A percentile compares a stretch with the other conserved stretches of the same genome.
These are phyloP conservation scores for Quercus phellos DNA, from an alignment of 331 rosid species.

Conservation along the genomic window DNA sequence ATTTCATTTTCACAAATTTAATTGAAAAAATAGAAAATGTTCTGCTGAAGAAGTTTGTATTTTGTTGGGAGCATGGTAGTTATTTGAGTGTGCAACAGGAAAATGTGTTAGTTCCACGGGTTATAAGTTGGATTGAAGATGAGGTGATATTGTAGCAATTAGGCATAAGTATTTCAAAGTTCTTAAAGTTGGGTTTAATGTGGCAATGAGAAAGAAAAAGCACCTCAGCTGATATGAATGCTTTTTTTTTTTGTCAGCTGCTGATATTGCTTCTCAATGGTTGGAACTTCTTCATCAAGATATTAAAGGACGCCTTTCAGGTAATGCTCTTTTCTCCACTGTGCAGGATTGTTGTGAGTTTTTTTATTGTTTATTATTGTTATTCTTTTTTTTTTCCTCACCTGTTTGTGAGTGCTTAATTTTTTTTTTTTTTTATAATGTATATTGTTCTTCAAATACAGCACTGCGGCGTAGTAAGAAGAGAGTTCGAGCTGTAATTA, in stretches of 20 bases:
- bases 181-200: too few species aligned
- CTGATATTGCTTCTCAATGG: slow-evolving; percentile 95
- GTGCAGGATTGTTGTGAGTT: slow-evolving; percentile 1
- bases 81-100: not conserved
- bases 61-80: not conserved
- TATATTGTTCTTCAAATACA: slow-evolving; percentile 34
- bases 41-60: not conserved
- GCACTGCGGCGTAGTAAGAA: slow-evolving; percentile 78
- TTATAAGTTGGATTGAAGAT: not conserved
- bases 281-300: slow-evolving; percentile 86
- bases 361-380: too few species aligned
- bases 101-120: not conserved
- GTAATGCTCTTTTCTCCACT: slow-evolving; percentile 35
- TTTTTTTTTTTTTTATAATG: not conserved
- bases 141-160: not conserved
- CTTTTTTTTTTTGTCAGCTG: slow-evolving; percentile 64
- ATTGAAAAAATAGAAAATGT: not conserved
- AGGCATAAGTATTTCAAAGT: not conserved
- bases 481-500: slow-evolving; percentile 74
- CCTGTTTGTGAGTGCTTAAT: slow-evolving; percentile 1
- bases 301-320: slow-evolving; percentile 80
- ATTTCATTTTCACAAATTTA: not conserved
- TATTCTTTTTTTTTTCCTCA: too few species aligned
- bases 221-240: slow-evolving; percentile 5
- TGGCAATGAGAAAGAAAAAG: not conserved